Conservation (phyloP, 306 rosid species). For the Quercus agrifolia region DNA sequence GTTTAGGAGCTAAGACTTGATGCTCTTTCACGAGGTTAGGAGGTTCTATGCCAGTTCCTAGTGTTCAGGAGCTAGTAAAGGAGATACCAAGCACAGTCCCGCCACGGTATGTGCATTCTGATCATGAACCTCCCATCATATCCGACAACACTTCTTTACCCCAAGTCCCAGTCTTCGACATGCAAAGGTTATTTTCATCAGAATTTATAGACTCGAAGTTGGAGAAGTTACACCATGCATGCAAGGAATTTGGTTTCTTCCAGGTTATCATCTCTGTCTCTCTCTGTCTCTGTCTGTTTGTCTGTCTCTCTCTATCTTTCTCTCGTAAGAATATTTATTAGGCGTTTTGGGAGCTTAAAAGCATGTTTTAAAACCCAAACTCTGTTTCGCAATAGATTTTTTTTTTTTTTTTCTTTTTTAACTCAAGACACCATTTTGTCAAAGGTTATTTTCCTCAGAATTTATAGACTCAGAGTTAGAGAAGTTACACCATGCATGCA, state of each 20-base stretch:
- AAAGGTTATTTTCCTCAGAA: slow-evolving; percentile 16
- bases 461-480: slow-evolving; percentile 25
- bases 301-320: too few species aligned
- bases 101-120: neutral
- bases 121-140: neutral
- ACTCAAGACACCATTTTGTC: neutral
- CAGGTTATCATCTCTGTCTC: slow-evolving; percentile 21
- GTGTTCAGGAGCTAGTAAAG: neutral
- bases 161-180: neutral
- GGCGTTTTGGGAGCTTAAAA: too few species aligned
- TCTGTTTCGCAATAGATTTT: too few species aligned
- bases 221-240: slow-evolving; percentile 32
- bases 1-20: too few species aligned
- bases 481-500: slow-evolving; percentile 38
- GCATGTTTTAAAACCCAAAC: too few species aligned
- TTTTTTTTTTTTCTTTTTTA: too few species aligned
- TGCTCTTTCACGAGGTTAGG: neutral
- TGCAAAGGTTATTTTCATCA: slow-evolving; percentile 11
- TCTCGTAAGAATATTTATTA: too few species aligned
- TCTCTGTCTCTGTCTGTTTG: too few species aligned
- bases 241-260: slow-evolving; percentile 60
- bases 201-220: slow-evolving; percentile 25
- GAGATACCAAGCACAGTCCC: neutral
- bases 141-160: neutral
- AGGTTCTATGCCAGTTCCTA: neutral